Evolutionary conservation across 75 land plant genomes (phyloP).

Genomic region (Azolla pinnata): DNA sequence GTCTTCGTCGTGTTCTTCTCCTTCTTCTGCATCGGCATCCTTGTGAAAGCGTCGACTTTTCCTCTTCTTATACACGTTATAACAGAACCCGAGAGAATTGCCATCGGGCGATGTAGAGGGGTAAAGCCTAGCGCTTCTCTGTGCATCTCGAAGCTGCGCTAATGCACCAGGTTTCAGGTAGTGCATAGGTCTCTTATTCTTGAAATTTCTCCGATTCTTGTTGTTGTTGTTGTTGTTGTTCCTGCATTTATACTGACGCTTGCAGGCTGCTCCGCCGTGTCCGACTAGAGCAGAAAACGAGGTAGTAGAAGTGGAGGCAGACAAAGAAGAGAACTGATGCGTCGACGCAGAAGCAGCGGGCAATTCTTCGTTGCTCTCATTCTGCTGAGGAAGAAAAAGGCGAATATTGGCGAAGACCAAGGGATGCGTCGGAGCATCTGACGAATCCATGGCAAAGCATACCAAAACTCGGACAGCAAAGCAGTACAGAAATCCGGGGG

Average conservation of each 20-base stretch:
- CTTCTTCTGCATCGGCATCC: not conserved
- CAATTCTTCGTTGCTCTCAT: no score
- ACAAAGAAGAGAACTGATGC: not conserved
- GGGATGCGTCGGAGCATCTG: not conserved
- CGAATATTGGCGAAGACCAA: constrained; percentile 4
- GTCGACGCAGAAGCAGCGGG: not conserved
- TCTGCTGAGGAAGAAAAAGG: not conserved
- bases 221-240: not conserved
- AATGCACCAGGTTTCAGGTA: constrained; percentile 66
- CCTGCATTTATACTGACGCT: not conserved
- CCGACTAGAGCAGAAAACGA: not conserved
- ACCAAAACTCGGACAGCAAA: not conserved
- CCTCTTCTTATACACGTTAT: constrained; percentile 45
- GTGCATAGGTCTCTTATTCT: constrained; percentile 1
- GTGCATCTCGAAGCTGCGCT: constrained; percentile 48
- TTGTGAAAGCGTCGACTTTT: constrained; percentile 24
- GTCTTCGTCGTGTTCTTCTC: not conserved
- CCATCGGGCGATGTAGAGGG: no score
- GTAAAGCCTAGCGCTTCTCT: constrained; percentile 13
- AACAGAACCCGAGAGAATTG: no score
- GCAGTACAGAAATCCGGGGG: not conserved
- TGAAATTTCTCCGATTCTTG: not conserved
- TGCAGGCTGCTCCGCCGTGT: not conserved
- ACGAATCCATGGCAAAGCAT: not conserved
- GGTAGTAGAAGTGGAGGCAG: not conserved